These are phyloP conservation scores for Sarocladium kiliense DNA, from an alignment of 2,329 filamentous ascomycete genomes.

Conservation along the genomic window DNA sequence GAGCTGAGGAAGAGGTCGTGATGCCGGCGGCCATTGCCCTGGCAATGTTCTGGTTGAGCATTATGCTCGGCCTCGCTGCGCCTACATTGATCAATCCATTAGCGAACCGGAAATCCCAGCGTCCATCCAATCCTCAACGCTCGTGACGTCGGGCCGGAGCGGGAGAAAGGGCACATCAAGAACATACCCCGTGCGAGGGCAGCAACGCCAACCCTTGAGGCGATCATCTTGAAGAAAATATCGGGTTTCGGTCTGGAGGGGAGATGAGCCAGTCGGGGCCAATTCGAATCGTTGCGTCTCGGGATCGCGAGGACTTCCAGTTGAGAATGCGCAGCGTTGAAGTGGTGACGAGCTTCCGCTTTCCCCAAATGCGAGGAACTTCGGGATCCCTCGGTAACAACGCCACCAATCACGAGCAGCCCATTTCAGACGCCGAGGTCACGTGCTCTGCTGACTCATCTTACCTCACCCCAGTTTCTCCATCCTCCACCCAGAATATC, in stretches of 20 bases:
- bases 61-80: constrained; percentile 36
- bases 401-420: constrained; percentile 30
- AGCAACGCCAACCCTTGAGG: constrained; percentile 52
- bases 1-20: constrained; percentile 37
- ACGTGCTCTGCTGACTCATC: constrained; percentile 17
- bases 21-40: constrained; percentile 37
- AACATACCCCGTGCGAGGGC: constrained; percentile 53
- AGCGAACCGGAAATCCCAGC: not conserved
- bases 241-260: not conserved
- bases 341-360: constrained; percentile 7
- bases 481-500: constrained; percentile 12
- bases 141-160: not conserved
- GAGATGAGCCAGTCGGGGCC: not conserved
- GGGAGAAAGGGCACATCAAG: not conserved
- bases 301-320: not conserved
- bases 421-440: constrained; percentile 27
- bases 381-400: constrained; percentile 9
- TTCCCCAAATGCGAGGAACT: constrained; percentile 7
- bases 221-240: constrained; percentile 40
- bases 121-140: not conserved
- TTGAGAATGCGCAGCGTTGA: not conserved
- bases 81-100: constrained; percentile 20
- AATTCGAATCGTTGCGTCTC: not conserved
- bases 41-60: constrained; percentile 43
- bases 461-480: not conserved